A percentile compares a stretch with the other conserved stretches of the same genome.
Conservation (phyloP, 371 early-diverging fungal species). For the Smittium mucronatum region DNA sequence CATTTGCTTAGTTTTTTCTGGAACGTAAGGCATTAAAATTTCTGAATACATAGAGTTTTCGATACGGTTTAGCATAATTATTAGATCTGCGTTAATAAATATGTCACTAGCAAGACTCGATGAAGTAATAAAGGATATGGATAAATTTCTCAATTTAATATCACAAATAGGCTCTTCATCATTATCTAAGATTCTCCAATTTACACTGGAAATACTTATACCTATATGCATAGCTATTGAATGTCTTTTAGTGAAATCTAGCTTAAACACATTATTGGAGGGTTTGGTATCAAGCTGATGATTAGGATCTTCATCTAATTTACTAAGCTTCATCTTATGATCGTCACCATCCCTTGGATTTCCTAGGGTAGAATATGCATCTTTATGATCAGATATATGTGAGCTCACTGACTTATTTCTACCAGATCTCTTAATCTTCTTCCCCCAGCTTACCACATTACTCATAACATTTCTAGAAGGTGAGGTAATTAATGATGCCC, state of each 20-base stretch:
- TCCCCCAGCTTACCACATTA: background rate
- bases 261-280: background rate
- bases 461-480: background rate
- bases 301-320: background rate
- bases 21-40: constrained; percentile 49
- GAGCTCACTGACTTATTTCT: background rate
- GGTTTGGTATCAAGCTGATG: background rate
- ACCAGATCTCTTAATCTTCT: background rate
- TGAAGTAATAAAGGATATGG: constrained; percentile 25
- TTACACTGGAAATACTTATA: constrained; percentile 27
- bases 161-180: constrained; percentile 32
- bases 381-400: background rate
- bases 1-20: constrained; percentile 27
- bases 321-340: background rate
- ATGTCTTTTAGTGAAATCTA: constrained; percentile 11
- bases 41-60: constrained; percentile 45
- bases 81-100: constrained; percentile 54
- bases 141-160: constrained; percentile 25
- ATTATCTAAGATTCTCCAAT: constrained; percentile 34
- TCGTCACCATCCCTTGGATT: background rate
- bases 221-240: constrained; percentile 29
- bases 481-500: background rate
- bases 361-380: background rate
- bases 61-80: constrained; percentile 51
- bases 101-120: constrained; percentile 35